Conservation (phyloP, 768 basidiomycete species). For the Xerocomellus intermedius region DNA sequence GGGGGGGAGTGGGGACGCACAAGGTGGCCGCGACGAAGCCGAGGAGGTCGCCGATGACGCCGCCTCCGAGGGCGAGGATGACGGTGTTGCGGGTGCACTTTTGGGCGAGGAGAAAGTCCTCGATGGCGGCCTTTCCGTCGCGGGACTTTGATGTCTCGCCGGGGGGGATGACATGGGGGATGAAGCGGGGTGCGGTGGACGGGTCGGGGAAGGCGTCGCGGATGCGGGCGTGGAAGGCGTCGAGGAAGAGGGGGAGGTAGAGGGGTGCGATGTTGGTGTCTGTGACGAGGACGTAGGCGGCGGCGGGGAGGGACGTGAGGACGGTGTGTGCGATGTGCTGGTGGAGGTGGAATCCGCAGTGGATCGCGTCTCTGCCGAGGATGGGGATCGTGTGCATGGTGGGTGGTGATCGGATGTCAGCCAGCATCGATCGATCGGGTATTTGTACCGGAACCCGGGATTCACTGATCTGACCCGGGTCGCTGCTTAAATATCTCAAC, state of each 20-base stretch:
- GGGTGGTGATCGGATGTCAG: too few species aligned
- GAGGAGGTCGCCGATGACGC: slow-evolving; percentile 94
- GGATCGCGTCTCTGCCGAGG: slow-evolving; percentile 82
- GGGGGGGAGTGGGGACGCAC: slow-evolving; percentile 43
- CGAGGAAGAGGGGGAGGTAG: slow-evolving; percentile 67
- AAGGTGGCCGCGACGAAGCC: slow-evolving; percentile 98
- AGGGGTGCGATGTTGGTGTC: slow-evolving; percentile 86
- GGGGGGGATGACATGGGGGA: slow-evolving; percentile 78
- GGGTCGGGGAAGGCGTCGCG: slow-evolving; percentile 15
- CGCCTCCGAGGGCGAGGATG: slow-evolving; percentile 90
- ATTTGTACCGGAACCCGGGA: slow-evolving; percentile 7
- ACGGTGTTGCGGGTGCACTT: slow-evolving; percentile 93
- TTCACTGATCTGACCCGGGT: background rate
- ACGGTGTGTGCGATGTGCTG: slow-evolving; percentile 82
- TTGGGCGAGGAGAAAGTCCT: slow-evolving; percentile 87
- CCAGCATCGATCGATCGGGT: background rate
- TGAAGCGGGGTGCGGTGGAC: slow-evolving; percentile 55
- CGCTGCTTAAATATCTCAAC: too few species aligned
- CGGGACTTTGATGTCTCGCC: slow-evolving; percentile 94
- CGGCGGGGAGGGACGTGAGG: slow-evolving; percentile 65
- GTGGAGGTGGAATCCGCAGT: slow-evolving; percentile 90
- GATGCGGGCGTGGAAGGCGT: slow-evolving; percentile 57
- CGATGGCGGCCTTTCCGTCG: slow-evolving; percentile 87
- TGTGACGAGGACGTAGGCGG: slow-evolving; percentile 89
- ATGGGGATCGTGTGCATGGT: slow-evolving; percentile 63